Conservation (phyloP, 192 early-diverging fungal species). For the Podila epicladia region DNA sequence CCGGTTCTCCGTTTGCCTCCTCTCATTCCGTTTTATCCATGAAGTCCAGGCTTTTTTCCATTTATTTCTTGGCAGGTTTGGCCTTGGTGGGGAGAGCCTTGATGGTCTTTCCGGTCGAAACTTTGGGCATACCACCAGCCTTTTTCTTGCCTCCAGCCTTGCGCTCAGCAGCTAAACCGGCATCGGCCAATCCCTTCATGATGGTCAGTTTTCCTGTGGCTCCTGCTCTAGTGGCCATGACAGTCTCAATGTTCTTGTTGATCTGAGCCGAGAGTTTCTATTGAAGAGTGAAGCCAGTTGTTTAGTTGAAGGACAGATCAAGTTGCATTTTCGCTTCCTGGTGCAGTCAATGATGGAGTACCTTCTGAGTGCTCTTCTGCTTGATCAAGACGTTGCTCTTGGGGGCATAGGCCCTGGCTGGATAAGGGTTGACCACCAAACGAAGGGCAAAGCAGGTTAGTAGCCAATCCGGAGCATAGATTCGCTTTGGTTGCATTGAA, state of each 20-base stretch:
- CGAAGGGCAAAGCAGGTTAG: background rate
- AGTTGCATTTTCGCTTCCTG: background rate
- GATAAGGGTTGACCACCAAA: background rate
- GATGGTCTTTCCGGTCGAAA: slow-evolving; percentile 26
- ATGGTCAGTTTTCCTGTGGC: slow-evolving; percentile 83
- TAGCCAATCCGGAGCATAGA: too few relatives aligned
- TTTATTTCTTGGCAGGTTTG: slow-evolving; percentile 48
- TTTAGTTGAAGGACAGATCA: too few relatives aligned
- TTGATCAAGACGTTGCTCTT: slow-evolving; percentile 50
- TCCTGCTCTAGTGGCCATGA: slow-evolving; percentile 78
- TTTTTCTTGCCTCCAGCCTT: slow-evolving; percentile 62
- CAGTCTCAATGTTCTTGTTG: slow-evolving; percentile 65
- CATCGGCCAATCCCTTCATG: slow-evolving; percentile 75
- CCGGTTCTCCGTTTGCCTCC: background rate
- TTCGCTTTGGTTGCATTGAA: background rate
- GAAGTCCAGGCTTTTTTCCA: too few relatives aligned
- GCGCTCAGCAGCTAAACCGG: slow-evolving; percentile 58
- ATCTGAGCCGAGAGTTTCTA: slow-evolving; percentile 64
- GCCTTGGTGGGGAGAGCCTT: slow-evolving; percentile 45
- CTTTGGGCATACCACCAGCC: slow-evolving; percentile 51
- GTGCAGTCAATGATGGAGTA: background rate
- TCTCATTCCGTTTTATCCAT: background rate
- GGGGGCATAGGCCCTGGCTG: slow-evolving; percentile 44
- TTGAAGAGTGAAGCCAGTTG: background rate
- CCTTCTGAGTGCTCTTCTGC: slow-evolving; percentile 46